These are phyloP conservation scores for Oligophagozyma castellii DNA, from an alignment of 1,139 yeast genomes.

Conservation along the genomic window DNA sequence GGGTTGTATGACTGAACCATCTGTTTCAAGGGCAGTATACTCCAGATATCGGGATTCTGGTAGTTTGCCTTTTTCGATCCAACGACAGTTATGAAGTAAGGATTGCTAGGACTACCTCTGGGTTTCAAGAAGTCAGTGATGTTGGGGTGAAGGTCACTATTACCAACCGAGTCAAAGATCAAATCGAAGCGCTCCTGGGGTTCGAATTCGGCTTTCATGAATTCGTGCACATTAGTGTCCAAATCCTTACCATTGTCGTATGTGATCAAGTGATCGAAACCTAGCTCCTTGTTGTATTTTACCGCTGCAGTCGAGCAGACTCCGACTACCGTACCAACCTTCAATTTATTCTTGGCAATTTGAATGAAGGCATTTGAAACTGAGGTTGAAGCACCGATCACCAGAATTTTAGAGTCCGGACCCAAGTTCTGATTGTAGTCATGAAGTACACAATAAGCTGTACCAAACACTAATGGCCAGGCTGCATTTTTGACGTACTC, in stretches of 20 bases:
- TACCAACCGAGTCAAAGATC: conserved; percentile 37
- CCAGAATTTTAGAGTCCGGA: conserved; percentile 16
- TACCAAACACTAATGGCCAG: conserved; percentile 21
- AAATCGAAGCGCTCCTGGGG: conserved; percentile 32
- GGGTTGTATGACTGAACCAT: conserved; percentile 25
- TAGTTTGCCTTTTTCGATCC: conserved; percentile 33
- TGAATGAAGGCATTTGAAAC: conserved; percentile 18
- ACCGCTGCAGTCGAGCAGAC: conserved; percentile 32
- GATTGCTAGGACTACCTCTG: conserved; percentile 25
- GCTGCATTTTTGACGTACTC: conserved; percentile 15
- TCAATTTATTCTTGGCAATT: conserved; percentile 19
- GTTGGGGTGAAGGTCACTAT: conserved; percentile 26
- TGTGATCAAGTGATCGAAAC: conserved; percentile 40
- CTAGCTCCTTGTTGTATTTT: conserved; percentile 31
- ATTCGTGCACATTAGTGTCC: conserved; percentile 20
- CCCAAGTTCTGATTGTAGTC: conserved; percentile 10
- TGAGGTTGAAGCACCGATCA: conserved; percentile 23
- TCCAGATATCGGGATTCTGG: conserved; percentile 3
- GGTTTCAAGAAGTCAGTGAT: conserved; percentile 30
- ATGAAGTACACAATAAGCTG: conserved; percentile 15
- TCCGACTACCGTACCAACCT: conserved; percentile 26
- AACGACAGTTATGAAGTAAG: conserved; percentile 36
- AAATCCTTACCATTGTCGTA: conserved; percentile 30
- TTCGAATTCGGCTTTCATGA: conserved; percentile 22
- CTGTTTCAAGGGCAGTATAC: background rate